Evolutionary conservation across 257 asterid genomes (phyloP).

Genomic region (Scutellaria baicalensis): DNA sequence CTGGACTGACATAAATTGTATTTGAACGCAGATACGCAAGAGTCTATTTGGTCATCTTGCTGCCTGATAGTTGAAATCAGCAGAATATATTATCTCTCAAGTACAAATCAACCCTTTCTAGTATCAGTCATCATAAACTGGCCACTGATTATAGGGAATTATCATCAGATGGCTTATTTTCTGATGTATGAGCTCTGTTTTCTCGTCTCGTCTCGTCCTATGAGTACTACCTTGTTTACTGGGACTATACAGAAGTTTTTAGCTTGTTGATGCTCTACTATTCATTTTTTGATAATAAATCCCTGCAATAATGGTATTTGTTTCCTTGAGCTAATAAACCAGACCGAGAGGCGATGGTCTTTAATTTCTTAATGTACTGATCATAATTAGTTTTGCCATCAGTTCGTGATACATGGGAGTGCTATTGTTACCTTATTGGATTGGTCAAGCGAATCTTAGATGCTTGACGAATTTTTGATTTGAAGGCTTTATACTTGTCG

Average conservation of each 20-base stretch:
- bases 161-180: constrained; percentile 13
- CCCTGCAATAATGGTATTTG: constrained; percentile 17
- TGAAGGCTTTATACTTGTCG: too few relatives aligned
- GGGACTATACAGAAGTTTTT: constrained; percentile 9
- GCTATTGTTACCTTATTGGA: constrained; percentile 32
- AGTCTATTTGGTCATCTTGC: constrained; percentile 57
- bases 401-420: constrained; percentile 41
- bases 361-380: constrained; percentile 19
- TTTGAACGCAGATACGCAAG: constrained; percentile 73
- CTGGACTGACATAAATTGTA: constrained; percentile 2
- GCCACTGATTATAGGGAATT: constrained; percentile 8
- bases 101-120: neutral
- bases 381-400: constrained; percentile 26
- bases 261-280: constrained; percentile 2
- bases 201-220: constrained; percentile 6
- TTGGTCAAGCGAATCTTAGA: neutral
- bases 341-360: neutral
- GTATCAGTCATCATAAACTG: constrained; percentile 9
- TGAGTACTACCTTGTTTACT: neutral
- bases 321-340: constrained; percentile 25
- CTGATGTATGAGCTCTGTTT: constrained; percentile 7
- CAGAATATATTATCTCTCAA: constrained; percentile 2
- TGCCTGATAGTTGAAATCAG: constrained; percentile 30
- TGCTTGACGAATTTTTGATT: too few relatives aligned
- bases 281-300: neutral